These are phyloP conservation scores for Metarhizium brunneum DNA, from an alignment of 2,329 filamentous ascomycete species.

Conservation along the genomic window DNA sequence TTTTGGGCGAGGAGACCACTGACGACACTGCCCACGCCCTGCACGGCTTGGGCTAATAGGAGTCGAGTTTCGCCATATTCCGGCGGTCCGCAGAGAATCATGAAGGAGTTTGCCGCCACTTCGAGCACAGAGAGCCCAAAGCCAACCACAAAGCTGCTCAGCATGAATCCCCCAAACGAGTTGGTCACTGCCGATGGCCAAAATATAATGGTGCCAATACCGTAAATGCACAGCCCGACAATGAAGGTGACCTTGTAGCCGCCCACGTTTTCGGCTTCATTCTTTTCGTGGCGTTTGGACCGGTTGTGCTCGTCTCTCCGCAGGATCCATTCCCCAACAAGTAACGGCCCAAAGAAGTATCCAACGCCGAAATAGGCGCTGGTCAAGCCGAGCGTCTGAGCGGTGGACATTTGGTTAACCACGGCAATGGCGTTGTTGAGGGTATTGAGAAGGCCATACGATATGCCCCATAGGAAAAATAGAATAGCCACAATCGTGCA, in stretches of 20 bases:
- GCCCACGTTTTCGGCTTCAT: slow-evolving; percentile 35
- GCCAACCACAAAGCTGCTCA: slow-evolving; percentile 65
- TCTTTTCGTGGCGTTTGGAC: slow-evolving; percentile 28
- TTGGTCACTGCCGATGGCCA: slow-evolving; percentile 70
- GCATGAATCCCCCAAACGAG: slow-evolving; percentile 70
- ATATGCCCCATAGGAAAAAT: slow-evolving; percentile 85
- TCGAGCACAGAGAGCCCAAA: slow-evolving; percentile 70
- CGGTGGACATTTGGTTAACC: slow-evolving; percentile 50
- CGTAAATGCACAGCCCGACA: slow-evolving; percentile 64
- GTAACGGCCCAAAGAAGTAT: slow-evolving; percentile 60
- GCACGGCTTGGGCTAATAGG: slow-evolving; percentile 65
- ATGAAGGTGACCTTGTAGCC: slow-evolving; percentile 80
- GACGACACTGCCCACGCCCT: slow-evolving; percentile 65
- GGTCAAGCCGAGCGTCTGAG: slow-evolving; percentile 58
- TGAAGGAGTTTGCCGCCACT: slow-evolving; percentile 70
- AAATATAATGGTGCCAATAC: slow-evolving; percentile 71
- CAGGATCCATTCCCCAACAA: slow-evolving; percentile 62
- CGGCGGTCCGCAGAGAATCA: slow-evolving; percentile 62
- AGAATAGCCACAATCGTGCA: slow-evolving; percentile 68
- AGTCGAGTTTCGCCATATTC: slow-evolving; percentile 67
- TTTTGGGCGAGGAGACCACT: slow-evolving; percentile 64
- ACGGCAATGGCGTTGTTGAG: slow-evolving; percentile 63
- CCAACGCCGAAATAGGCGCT: slow-evolving; percentile 61
- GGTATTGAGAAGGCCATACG: slow-evolving; percentile 77
- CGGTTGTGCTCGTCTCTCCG: slow-evolving; percentile 55